Conservation (phyloP, 2,329 filamentous ascomycete genomes). For the Ascocoryne sarcoides region DNA sequence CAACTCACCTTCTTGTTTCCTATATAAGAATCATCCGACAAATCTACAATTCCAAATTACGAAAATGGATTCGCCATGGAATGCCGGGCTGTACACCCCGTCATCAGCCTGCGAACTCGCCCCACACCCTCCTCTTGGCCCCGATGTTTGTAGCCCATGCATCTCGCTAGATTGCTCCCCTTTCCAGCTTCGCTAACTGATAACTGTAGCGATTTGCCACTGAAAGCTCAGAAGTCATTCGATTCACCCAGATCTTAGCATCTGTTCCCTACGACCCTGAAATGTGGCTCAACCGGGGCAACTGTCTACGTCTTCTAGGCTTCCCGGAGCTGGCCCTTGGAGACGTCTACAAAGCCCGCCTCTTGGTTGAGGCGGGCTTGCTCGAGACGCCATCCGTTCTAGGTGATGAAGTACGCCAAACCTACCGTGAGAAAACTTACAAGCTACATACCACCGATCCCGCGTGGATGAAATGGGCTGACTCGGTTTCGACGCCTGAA, state of each 20-base stretch:
- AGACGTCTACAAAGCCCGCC: constrained; percentile 26
- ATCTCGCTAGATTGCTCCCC: too few relatives aligned
- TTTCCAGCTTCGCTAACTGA: constrained; percentile 9
- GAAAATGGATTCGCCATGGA: too few relatives aligned
- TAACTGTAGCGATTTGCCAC: constrained; percentile 13
- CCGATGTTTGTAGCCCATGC: constrained; percentile 19
- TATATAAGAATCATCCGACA: too few relatives aligned
- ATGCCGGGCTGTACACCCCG: neutral
- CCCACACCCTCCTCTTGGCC: constrained; percentile 12
- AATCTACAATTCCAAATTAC: too few relatives aligned
- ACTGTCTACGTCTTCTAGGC: constrained; percentile 21
- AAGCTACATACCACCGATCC: constrained; percentile 20
- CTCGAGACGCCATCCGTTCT: constrained; percentile 11
- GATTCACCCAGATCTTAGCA: constrained; percentile 16
- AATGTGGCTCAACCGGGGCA: constrained; percentile 21
- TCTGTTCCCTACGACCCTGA: constrained; percentile 22
- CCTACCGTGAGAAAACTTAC: constrained; percentile 20
- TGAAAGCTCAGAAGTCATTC: constrained; percentile 15
- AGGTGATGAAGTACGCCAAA: constrained; percentile 22
- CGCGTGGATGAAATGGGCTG: constrained; percentile 16
- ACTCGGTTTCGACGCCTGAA: constrained; percentile 17
- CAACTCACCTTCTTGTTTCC: too few relatives aligned
- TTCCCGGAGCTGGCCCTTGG: constrained; percentile 28
- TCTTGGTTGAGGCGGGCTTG: constrained; percentile 24
- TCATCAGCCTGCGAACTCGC: constrained; percentile 18